Evolutionary conservation across 2,329 filamentous ascomycete genomes (phyloP), one percentile per base, ranked within the genome.

Genomic region (Hypocrella siamensis): DNA sequence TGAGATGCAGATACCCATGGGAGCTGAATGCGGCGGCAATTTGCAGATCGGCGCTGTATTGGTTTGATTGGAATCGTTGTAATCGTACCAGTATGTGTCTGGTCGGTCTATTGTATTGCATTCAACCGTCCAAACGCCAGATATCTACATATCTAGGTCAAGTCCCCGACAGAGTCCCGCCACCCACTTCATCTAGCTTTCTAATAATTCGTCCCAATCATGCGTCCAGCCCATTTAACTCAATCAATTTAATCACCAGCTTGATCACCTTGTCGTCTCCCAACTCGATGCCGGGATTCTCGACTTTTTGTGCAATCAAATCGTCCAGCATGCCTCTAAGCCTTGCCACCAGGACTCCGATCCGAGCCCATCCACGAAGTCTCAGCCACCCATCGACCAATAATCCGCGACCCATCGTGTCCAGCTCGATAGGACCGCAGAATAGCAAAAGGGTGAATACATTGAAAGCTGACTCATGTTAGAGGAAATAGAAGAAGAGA

Each of bases 361-460:
- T 90, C 29, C 90, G 71, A 1, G 90, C 88, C 90, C 90, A 98
- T 1, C 90, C 90, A 17, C 84, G 69, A 19, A 98, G 59, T 22
- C 65, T 54, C 33, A 96, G 61, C 90, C 88, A 96, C 31, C 83
- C 85, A 55, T 96, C 90, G 4, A 98, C 82, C 3, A 94, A 61
- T 14, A 98, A 59, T 0, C 90, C 90, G 16, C 86, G 66, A 5
- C 88, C 88, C 27, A 85, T 61, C 1, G 85, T 93, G 55, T 96
- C 90, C 3, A 96, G 71, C 37, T 75, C 72, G 31, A 96, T 84
- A 2, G 73, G 65, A 0, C 90, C 90, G 1, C 78, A 80, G 54
- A 98, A 96, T 35, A 98, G 67, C 17, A 98, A 70, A 21, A 94
- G 62, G 0, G 79, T 79, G 51, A 88, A 96, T 0, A 80, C 75